Evolutionary conservation across 1,284 basidiomycete species (phyloP), one percentile per base, ranked within the genome.

Genomic region (Grifola frondosa): DNA sequence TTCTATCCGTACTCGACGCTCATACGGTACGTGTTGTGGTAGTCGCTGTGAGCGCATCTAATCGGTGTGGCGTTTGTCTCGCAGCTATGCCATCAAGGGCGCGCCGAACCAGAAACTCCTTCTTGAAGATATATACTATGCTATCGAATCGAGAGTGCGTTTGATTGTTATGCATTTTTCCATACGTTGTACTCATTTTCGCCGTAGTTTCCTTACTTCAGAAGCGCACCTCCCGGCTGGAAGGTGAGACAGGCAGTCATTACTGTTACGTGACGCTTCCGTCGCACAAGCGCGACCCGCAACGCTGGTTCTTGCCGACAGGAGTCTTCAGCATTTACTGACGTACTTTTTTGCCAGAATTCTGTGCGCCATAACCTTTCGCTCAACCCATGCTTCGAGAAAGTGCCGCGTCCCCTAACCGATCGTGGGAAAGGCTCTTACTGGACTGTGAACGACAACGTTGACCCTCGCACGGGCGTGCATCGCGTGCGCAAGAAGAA

Each of bases 311-410:
- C n/a, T n/a, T n/a, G n/a, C n/a, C n/a, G n/a, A n/a, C n/a, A n/a
- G n/a, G n/a, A n/a, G n/a, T n/a, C 19, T 29, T 29, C 17, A 6
- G 13, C 21, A 25, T 10, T 34, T 6, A 21, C 25, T 33, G n/a
- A 37, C 15, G 22, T 13, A 16, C 9, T 13, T 21, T n/a, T 11
- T 33, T 15, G 20, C 11, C 19, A 97, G 85, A 96, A 96, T 65
- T 96, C 93, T 30, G 92, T 97, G 53, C 84, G 93, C 36, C 93
- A 96, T 69, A 96, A 95, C 58, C 77, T 97, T 16, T 94, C 91
- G 7, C 77, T 96, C 50, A 96, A 96, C 63, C 91, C 92, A 49
- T 94, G 91, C 57, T 95, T 95, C 62, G 85, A 93, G 64, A 94
- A 94, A 65, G 88, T 94, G 10, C 83, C 91, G 2, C 81, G 91